Percentiles rank a stretch among this genome's conserved stretches.
phyloP scores from a whole-genome alignment of 2,329 filamentous ascomycete genomes.

The Trichoderma lentiforme region DNA sequence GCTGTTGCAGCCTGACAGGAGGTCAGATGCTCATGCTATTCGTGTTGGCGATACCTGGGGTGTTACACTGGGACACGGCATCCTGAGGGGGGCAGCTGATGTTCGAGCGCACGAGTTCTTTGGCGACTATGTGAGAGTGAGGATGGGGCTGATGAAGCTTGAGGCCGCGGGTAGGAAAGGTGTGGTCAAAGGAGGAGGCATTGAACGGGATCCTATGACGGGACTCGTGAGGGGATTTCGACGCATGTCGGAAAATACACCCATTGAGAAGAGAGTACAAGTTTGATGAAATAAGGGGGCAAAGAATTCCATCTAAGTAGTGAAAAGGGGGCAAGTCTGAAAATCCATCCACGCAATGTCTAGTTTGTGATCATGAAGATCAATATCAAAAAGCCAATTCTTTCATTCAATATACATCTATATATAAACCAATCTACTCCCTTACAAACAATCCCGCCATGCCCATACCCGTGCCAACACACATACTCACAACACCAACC shows the following conservation, averaged over 20 bases:
- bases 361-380: not conserved
- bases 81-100: slow-evolving; percentile 32
- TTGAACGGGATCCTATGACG: slow-evolving; percentile 36
- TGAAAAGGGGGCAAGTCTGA: not conserved
- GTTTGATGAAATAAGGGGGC: not conserved
- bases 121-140: slow-evolving; percentile 47
- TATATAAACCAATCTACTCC: slow-evolving; percentile 42
- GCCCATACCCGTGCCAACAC: slow-evolving; percentile 78
- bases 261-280: not conserved
- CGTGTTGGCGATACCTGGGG: slow-evolving; percentile 47
- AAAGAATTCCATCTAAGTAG: not conserved
- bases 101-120: slow-evolving; percentile 53
- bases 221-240: slow-evolving; percentile 37
- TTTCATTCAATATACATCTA: not conserved
- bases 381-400: not conserved
- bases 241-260: not conserved
- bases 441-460: slow-evolving; percentile 67
- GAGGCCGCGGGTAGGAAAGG: slow-evolving; percentile 28
- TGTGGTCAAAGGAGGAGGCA: slow-evolving; percentile 42
- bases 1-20: slow-evolving; percentile 46
- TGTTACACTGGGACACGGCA: slow-evolving; percentile 58
- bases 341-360: not conserved
- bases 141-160: slow-evolving; percentile 34
- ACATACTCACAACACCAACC: slow-evolving; percentile 88
- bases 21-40: slow-evolving; percentile 49